These are phyloP conservation scores for Trichosporon sp. DNA, from an alignment of 1,284 basidiomycete species.

Conservation along the genomic window DNA sequence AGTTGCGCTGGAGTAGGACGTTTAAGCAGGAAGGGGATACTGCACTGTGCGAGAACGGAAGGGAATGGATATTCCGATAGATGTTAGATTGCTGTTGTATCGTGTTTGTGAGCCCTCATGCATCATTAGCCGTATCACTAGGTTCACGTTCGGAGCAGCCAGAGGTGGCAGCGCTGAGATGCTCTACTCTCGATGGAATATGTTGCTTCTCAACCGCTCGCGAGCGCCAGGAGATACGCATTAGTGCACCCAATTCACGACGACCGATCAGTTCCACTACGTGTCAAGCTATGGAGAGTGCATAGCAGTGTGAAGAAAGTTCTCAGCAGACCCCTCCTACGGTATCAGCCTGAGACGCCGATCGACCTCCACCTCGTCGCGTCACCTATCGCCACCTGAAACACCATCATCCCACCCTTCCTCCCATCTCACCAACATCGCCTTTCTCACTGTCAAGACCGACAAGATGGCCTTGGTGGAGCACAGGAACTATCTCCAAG, in stretches of 20 bases:
- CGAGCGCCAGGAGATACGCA: too few relatives aligned
- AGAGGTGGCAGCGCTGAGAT: background rate
- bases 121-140: background rate
- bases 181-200: background rate
- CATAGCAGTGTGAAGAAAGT: background rate
- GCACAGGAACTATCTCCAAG: constrained; percentile 51
- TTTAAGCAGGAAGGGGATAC: too few relatives aligned
- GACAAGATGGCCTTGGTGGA: constrained; percentile 43
- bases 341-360: background rate
- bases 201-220: background rate
- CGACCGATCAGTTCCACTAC: too few relatives aligned
- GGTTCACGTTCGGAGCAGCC: background rate
- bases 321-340: background rate
- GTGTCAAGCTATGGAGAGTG: too few relatives aligned
- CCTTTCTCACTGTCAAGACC: background rate
- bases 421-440: background rate
- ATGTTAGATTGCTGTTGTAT: background rate
- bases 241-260: too few relatives aligned
- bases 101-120: background rate
- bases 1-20: background rate
- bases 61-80: background rate
- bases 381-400: background rate
- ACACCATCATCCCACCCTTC: background rate
- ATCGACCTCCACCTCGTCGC: background rate
- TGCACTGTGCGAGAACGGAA: too few relatives aligned